phyloP scores from a whole-genome alignment of 129 eudicot species.

The Smallanthus sonchifolius region DNA sequence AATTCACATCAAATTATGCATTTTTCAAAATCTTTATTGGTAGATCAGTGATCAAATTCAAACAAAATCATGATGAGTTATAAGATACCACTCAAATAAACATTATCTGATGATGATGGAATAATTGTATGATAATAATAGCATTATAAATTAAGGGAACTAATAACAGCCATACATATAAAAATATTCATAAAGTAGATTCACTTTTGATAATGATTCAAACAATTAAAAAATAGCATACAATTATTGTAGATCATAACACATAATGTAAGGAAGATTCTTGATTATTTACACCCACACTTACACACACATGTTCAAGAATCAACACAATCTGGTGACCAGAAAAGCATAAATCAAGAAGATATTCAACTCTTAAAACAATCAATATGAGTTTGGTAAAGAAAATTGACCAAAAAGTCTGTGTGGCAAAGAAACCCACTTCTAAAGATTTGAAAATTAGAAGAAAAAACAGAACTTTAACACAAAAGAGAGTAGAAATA shows the following conservation, averaged over 20 bases:
- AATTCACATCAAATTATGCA: not conserved
- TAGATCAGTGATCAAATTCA: not conserved
- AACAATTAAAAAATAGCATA: slow-evolving; percentile 18
- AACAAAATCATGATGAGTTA: not conserved
- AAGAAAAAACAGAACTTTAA: slow-evolving; percentile 14
- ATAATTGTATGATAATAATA: not conserved
- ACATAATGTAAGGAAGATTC: slow-evolving; percentile 23
- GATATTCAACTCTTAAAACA: no score
- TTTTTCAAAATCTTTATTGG: slow-evolving; percentile 5
- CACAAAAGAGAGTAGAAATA: slow-evolving; percentile 9
- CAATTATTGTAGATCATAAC: not conserved
- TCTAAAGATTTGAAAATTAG: slow-evolving; percentile 18
- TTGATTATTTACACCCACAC: slow-evolving; percentile 33
- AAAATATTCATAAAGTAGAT: slow-evolving; percentile 32
- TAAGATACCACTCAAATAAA: no score
- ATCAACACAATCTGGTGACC: not conserved
- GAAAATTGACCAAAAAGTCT: not conserved
- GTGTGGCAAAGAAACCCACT: slow-evolving; percentile 27
- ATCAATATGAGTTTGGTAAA: not conserved
- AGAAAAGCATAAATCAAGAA: no score
- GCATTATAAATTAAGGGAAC: not conserved
- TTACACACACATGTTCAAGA: slow-evolving; percentile 17
- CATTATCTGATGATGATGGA: not conserved
- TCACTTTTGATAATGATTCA: slow-evolving; percentile 34
- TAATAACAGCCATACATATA: slow-evolving; percentile 7